Percentiles rank a stretch among this genome's conserved stretches.
Conservation (phyloP, 2,329 filamentous ascomycete species). For the Scedosporium apiospermum region DNA sequence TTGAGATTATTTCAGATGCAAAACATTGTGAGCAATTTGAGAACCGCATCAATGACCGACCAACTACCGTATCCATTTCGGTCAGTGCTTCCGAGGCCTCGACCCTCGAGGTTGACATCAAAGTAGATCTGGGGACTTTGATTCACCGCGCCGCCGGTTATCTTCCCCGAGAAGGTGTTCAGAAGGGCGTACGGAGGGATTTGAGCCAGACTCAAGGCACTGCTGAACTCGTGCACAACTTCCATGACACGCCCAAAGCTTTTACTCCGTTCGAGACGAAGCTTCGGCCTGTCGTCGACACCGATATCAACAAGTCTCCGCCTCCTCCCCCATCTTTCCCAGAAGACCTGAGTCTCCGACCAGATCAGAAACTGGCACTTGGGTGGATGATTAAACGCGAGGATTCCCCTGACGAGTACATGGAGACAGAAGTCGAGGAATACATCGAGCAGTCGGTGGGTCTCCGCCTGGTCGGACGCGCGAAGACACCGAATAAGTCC, state of each 20-base stretch:
- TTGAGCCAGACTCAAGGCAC: background rate
- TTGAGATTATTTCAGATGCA: constrained; percentile 4
- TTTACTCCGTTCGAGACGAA: background rate
- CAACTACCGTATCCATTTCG: constrained; percentile 7
- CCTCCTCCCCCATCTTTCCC: constrained; percentile 11
- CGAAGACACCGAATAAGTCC: constrained; percentile 15
- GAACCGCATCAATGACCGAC: constrained; percentile 4
- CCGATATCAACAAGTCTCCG: background rate
- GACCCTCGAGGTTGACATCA: constrained; percentile 8
- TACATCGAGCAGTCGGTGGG: constrained; percentile 20
- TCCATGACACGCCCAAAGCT: background rate
- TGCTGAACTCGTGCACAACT: background rate
- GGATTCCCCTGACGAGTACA: constrained; percentile 16
- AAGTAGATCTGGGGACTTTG: constrained; percentile 10
- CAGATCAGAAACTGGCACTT: constrained; percentile 14
- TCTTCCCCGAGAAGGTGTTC: constrained; percentile 5
- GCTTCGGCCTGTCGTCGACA: background rate
- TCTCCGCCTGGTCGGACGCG: constrained; percentile 23
- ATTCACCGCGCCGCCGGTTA: constrained; percentile 11
- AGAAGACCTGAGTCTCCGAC: constrained; percentile 9
- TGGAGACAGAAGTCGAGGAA: constrained; percentile 29
- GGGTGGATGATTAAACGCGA: constrained; percentile 17
- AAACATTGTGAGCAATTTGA: constrained; percentile 8
- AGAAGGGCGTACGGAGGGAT: background rate
- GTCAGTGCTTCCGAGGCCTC: background rate